These are phyloP conservation scores for Colletotrichum tropicale DNA, from an alignment of 2,329 filamentous ascomycete genomes.

Conservation along the genomic window DNA sequence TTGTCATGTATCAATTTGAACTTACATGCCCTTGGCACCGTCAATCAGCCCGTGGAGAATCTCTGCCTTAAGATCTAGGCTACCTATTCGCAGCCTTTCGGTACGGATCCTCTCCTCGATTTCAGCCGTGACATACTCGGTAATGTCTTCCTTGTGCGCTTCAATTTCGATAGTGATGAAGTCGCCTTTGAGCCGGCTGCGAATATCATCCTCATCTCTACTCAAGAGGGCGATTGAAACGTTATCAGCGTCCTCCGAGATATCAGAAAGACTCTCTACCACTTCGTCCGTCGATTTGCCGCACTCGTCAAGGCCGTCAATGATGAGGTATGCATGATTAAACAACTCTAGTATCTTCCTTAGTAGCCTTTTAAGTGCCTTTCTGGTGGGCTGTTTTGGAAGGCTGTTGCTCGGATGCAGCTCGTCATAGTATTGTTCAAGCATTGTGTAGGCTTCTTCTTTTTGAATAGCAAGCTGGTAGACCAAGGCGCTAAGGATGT, in stretches of 20 bases:
- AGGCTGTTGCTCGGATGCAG: background rate
- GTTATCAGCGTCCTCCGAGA: background rate
- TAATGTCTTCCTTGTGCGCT: background rate
- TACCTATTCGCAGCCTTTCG: background rate
- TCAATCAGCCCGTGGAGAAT: background rate
- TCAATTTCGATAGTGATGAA: background rate
- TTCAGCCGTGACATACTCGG: background rate
- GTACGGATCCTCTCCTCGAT: background rate
- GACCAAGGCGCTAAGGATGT: background rate
- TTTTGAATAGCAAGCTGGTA: background rate
- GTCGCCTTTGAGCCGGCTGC: background rate
- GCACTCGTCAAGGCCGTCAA: background rate
- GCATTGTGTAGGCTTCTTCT: background rate
- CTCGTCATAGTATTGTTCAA: background rate
- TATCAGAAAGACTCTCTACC: background rate
- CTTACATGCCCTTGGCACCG: background rate
- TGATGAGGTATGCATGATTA: background rate
- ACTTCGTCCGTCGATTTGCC: background rate
- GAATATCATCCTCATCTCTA: background rate
- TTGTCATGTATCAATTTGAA: no score
- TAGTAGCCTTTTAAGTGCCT: fast-evolving
- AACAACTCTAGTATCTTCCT: background rate
- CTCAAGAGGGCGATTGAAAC: background rate
- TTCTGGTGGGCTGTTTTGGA: background rate
- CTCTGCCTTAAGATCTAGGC: background rate